phyloP scores from a whole-genome alignment of 129 eudicot species.

The Deinandra increscens region DNA sequence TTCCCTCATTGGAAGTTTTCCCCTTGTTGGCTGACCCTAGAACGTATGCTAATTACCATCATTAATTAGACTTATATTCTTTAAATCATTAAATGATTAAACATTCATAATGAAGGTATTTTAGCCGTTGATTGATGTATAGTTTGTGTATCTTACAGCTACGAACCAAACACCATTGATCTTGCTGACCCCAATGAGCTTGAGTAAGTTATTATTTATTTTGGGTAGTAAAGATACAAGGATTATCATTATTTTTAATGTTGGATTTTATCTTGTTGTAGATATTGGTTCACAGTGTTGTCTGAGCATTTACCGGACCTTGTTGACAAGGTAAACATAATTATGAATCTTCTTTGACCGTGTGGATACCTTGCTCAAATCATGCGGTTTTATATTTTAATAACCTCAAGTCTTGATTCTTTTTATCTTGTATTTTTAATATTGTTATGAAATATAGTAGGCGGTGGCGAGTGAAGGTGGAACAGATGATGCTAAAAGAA shows the following conservation, averaged over 20 bases:
- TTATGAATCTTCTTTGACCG: not conserved
- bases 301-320: slow-evolving; percentile 89
- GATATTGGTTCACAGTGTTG: slow-evolving; percentile 95
- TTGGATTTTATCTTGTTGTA: slow-evolving; percentile 31
- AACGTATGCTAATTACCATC: slow-evolving; percentile 44
- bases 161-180: slow-evolving; percentile 95
- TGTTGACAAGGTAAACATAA: slow-evolving; percentile 74
- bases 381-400: not conserved
- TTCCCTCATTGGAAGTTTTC: slow-evolving; percentile 87
- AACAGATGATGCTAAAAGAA: slow-evolving; percentile 95
- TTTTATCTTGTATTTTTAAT: not conserved
- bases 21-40: slow-evolving; percentile 86
- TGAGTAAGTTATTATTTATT: slow-evolving; percentile 57
- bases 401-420: not conserved
- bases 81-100: slow-evolving; percentile 1
- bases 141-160: slow-evolving; percentile 45
- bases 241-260: slow-evolving; percentile 7
- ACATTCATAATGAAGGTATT: not conserved
- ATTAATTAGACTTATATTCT: not conserved
- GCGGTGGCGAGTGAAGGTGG: slow-evolving; percentile 99
- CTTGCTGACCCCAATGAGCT: slow-evolving; percentile 89
- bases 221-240: not conserved
- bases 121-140: slow-evolving; percentile 11
- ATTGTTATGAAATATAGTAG: slow-evolving; percentile 37
- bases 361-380: not conserved